phyloP scores from a whole-genome alignment of 1,284 basidiomycete species.

The Phylloporus gajari region DNA sequence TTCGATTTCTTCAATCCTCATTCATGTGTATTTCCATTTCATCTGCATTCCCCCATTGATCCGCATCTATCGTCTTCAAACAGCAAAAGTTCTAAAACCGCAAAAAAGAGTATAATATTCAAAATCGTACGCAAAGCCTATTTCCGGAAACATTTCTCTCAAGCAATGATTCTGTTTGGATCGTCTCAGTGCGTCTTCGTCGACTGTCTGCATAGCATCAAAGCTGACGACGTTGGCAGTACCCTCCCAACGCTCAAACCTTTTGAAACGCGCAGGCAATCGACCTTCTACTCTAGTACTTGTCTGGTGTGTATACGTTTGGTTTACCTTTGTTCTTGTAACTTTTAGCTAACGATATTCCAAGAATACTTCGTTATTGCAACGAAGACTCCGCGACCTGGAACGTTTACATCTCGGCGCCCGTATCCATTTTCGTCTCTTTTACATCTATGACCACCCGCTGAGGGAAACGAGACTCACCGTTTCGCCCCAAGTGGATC shows the following conservation, averaged over 20 bases:
- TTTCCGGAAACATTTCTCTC: neutral
- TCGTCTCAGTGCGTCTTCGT: constrained; percentile 5
- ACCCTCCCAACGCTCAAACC: neutral
- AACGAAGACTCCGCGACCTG: too few species aligned
- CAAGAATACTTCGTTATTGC: too few species aligned
- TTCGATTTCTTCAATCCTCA: neutral
- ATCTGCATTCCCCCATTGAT: neutral
- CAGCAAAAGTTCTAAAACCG: neutral
- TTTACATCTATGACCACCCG: too few species aligned
- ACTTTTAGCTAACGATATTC: too few species aligned
- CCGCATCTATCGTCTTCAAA: neutral
- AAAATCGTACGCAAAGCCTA: constrained; percentile 4
- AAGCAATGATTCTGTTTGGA: neutral
- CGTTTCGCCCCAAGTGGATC: too few species aligned
- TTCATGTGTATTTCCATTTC: neutral
- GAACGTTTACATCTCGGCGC: too few species aligned
- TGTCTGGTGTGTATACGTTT: too few species aligned
- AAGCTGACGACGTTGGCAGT: constrained; percentile 8
- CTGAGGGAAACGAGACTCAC: too few species aligned
- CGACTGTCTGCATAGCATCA: neutral
- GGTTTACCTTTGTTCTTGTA: too few species aligned
- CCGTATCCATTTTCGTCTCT: too few species aligned
- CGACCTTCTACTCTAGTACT: neutral
- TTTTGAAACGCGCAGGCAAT: neutral
- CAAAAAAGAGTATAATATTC: constrained; percentile 19